Conservation (phyloP, 495 filamentous ascomycete genomes). For the Penicillium nucicola region DNA sequence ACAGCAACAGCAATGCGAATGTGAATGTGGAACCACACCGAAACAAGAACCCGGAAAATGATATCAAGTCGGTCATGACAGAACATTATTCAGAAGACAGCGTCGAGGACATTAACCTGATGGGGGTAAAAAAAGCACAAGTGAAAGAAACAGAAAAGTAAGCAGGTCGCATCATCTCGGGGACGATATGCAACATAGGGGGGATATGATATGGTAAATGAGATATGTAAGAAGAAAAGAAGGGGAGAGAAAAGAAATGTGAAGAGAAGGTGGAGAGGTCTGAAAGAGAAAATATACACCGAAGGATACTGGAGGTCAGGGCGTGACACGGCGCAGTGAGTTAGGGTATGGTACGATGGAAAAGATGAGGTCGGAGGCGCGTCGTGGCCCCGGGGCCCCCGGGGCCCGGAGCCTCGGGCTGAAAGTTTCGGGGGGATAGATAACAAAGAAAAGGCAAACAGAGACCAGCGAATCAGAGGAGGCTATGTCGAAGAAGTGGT, state of each 20-base stretch:
- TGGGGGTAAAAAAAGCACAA: background rate
- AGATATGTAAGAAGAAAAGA: constrained; percentile 7
- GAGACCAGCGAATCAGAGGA: background rate
- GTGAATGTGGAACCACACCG: constrained; percentile 2
- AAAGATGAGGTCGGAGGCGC: background rate
- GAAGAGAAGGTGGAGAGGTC: background rate
- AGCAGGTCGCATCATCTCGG: constrained; percentile 5
- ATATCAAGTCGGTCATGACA: constrained; percentile 23
- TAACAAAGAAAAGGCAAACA: background rate
- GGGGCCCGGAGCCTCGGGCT: background rate
- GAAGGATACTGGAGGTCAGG: constrained; percentile 3
- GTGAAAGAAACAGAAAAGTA: background rate
- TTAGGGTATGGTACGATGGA: background rate
- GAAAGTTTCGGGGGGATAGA: background rate
- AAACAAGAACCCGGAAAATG: background rate
- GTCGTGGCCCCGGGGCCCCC: background rate
- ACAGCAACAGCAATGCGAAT: too few species aligned
- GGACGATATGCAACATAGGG: background rate
- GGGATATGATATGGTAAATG: background rate
- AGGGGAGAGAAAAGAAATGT: background rate
- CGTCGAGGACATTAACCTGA: constrained; percentile 18
- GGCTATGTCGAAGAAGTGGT: background rate
- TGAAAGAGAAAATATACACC: constrained; percentile 14
- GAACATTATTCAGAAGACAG: constrained; percentile 24
- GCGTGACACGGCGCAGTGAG: constrained; percentile 3